phyloP scores from a whole-genome alignment of 2,329 filamentous ascomycete genomes.

The Sphaerulina musiva region DNA sequence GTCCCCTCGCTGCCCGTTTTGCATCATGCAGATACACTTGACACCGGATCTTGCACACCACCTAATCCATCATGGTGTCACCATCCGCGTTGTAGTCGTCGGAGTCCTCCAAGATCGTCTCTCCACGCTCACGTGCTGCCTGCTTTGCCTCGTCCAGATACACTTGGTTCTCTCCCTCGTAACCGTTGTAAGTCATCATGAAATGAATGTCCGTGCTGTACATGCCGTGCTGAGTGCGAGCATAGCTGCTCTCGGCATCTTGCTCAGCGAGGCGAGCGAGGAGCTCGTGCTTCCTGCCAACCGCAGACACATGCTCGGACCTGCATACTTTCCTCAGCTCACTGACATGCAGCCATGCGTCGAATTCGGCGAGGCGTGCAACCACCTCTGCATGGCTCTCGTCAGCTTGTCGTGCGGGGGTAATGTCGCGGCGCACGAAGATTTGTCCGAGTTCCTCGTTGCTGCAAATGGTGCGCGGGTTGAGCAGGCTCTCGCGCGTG shows the following conservation, averaged over 20 bases:
- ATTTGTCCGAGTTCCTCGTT: slow-evolving; percentile 25
- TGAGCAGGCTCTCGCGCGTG: slow-evolving; percentile 23
- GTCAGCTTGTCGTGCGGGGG: slow-evolving; percentile 7
- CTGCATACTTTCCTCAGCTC: slow-evolving; percentile 20
- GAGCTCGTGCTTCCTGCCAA: slow-evolving; percentile 25
- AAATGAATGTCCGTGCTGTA: slow-evolving; percentile 20
- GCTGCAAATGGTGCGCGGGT: slow-evolving; percentile 26
- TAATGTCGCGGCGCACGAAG: slow-evolving; percentile 23
- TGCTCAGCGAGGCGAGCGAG: slow-evolving; percentile 24
- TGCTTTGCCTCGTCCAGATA: slow-evolving; percentile 3
- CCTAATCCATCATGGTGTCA: too few species aligned
- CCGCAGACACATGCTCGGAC: slow-evolving; percentile 8
- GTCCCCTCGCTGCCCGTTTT: too few species aligned
- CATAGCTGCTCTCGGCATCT: slow-evolving; percentile 22
- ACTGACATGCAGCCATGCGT: slow-evolving; percentile 15
- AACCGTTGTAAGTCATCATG: slow-evolving; percentile 23
- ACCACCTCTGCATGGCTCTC: slow-evolving; percentile 29
- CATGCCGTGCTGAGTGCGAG: slow-evolving; percentile 11
- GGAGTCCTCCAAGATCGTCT: background rate
- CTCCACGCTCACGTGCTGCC: slow-evolving; percentile 1
- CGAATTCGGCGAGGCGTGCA: slow-evolving; percentile 23
- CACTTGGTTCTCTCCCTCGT: slow-evolving; percentile 2
- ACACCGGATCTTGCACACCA: too few species aligned
- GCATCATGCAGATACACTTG: too few species aligned
- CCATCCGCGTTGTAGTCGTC: background rate